Conservation (phyloP, 164 flowering plant species). For the Cinnamomum chago region DNA sequence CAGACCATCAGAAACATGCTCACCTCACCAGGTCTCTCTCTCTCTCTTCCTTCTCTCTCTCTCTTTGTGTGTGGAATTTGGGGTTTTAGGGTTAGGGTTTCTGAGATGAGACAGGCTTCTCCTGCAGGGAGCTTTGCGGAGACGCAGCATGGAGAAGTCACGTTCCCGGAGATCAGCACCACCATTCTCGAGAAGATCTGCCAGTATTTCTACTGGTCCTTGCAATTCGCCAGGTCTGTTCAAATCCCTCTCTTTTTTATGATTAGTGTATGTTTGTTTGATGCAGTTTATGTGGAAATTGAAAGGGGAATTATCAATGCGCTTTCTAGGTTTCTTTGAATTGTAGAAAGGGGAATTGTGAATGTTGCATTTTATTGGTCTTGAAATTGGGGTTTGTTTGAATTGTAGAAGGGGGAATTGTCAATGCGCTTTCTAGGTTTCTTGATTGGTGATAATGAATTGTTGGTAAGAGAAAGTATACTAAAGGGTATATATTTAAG, state of each 20-base stretch:
- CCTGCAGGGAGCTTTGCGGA: constrained; percentile 74
- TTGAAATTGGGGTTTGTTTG: background rate
- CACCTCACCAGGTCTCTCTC: constrained; percentile 74
- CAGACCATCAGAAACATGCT: constrained; percentile 98
- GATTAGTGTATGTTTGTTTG: too few relatives aligned
- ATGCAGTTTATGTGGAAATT: background rate
- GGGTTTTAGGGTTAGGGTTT: constrained; percentile 8
- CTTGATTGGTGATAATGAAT: too few relatives aligned
- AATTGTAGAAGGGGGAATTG: background rate
- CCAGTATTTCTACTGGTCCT: constrained; percentile 96
- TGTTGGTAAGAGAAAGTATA: too few relatives aligned
- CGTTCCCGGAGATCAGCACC: constrained; percentile 89
- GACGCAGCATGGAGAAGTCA: constrained; percentile 71
- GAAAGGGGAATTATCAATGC: too few relatives aligned
- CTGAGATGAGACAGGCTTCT: constrained; percentile 1
- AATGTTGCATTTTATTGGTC: background rate
- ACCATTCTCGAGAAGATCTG: constrained; percentile 90
- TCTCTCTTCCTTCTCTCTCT: constrained; percentile 12
- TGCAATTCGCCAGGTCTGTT: constrained; percentile 72
- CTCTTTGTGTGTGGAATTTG: background rate
- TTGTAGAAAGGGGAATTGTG: background rate
- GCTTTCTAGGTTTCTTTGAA: background rate
- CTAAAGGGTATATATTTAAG: too few relatives aligned
- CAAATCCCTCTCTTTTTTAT: background rate
- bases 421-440: too few relatives aligned